Percentiles rank a stretch among this genome's conserved stretches.
Evolutionary conservation across 2,329 filamentous ascomycete species (phyloP).

Genomic region (Trichophyton simii): DNA sequence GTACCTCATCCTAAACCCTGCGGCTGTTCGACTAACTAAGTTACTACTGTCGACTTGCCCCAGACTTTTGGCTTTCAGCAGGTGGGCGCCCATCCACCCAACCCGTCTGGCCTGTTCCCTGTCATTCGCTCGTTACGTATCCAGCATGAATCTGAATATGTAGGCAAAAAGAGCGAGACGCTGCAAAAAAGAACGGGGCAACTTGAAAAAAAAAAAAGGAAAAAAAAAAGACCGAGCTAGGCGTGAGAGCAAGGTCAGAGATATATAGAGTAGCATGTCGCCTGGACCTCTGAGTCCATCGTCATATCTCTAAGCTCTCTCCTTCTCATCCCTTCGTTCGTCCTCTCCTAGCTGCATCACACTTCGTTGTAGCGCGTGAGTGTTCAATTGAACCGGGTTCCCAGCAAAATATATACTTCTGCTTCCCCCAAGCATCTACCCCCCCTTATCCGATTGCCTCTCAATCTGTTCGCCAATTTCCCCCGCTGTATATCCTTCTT

Average conservation of each 20-base stretch:
- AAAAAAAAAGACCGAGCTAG: neutral
- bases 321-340: neutral
- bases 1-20: neutral
- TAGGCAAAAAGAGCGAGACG: neutral
- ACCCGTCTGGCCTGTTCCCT: neutral
- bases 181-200: neutral
- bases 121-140: slow-evolving; percentile 2
- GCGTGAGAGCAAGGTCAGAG: neutral
- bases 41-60: neutral
- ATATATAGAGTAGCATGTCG: neutral
- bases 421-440: neutral
- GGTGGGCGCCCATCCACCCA: neutral
- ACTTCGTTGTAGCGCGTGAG: neutral
- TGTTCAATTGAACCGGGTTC: neutral
- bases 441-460: neutral
- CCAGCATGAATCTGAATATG: neutral
- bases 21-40: neutral
- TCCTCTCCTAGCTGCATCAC: neutral
- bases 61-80: neutral
- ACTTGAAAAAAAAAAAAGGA: neutral
- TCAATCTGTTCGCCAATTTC: neutral
- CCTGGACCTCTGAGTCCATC: neutral
- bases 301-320: neutral
- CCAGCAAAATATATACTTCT: neutral
- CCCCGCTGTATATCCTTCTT: neutral